phyloP scores from a whole-genome alignment of 108 stramenopile species.

The Cylindrotheca closterium region DNA sequence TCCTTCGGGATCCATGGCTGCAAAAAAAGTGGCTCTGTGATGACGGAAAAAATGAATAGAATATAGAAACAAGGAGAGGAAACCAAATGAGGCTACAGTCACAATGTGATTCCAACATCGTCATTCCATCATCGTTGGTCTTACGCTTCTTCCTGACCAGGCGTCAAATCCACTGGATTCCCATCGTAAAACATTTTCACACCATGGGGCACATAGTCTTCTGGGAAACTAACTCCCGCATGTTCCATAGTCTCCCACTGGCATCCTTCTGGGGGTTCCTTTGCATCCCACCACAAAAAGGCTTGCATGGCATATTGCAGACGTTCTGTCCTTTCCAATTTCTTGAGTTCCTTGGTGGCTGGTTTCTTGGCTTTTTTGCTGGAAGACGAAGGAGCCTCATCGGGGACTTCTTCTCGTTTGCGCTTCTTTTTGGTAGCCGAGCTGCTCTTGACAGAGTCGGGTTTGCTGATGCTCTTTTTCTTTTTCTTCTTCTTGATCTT shows the following conservation, averaged over 20 bases:
- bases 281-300: slow-evolving; percentile 89
- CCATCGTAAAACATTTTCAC: slow-evolving; percentile 95
- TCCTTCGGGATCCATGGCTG: slow-evolving; percentile 93
- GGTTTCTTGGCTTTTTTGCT: slow-evolving; percentile 35
- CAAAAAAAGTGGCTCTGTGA: slow-evolving; percentile 94
- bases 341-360: slow-evolving; percentile 48
- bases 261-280: slow-evolving; percentile 79
- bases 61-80: neutral
- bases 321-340: slow-evolving; percentile 74
- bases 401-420: slow-evolving; percentile 19
- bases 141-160: slow-evolving; percentile 94
- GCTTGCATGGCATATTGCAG: slow-evolving; percentile 89
- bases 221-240: slow-evolving; percentile 94
- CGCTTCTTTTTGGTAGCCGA: slow-evolving; percentile 10
- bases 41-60: neutral
- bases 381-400: slow-evolving; percentile 17
- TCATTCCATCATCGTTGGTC: slow-evolving; percentile 7
- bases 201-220: slow-evolving; percentile 92
- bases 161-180: slow-evolving; percentile 79
- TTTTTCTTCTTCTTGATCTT: slow-evolving; percentile 22
- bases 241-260: slow-evolving; percentile 97
- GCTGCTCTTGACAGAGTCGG: slow-evolving; percentile 14
- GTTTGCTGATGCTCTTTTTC: slow-evolving; percentile 11
- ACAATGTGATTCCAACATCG: neutral
- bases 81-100: neutral